phyloP scores from a whole-genome alignment of 805 yeast genomes.

The Yamadazyma paraphyllophila region DNA sequence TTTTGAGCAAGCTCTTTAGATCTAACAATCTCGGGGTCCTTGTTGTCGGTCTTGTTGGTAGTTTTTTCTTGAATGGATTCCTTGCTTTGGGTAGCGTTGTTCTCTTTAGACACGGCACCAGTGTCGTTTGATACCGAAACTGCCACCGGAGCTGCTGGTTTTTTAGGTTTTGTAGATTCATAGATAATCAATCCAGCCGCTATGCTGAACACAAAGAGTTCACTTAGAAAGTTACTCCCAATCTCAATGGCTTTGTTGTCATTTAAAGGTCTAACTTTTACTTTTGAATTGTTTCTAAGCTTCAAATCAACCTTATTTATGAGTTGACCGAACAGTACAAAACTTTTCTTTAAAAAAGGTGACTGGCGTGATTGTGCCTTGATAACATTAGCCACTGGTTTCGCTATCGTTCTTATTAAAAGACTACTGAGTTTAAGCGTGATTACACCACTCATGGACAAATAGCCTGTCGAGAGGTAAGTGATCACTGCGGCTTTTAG shows the following conservation, averaged over 20 bases:
- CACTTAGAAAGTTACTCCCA: slow-evolving; percentile 79
- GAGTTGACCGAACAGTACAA: slow-evolving; percentile 70
- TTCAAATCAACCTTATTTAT: slow-evolving; percentile 64
- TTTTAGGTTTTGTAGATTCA: slow-evolving; percentile 68
- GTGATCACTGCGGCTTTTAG: neutral
- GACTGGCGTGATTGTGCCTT: slow-evolving; percentile 76
- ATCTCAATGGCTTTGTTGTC: slow-evolving; percentile 78
- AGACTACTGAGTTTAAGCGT: slow-evolving; percentile 73
- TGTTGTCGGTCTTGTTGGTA: neutral
- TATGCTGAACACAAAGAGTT: slow-evolving; percentile 71
- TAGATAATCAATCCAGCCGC: slow-evolving; percentile 74
- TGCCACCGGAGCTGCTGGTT: slow-evolving; percentile 53
- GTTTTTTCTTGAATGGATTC: neutral
- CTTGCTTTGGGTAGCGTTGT: slow-evolving; percentile 55
- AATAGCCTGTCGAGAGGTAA: neutral
- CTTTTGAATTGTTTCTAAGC: slow-evolving; percentile 53
- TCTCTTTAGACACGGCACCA: neutral
- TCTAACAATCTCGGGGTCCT: neutral
- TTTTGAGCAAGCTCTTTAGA: neutral
- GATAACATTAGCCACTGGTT: slow-evolving; percentile 70
- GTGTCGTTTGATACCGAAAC: neutral
- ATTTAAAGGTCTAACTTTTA: slow-evolving; percentile 71
- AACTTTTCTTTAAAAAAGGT: slow-evolving; percentile 55
- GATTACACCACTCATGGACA: slow-evolving; percentile 63
- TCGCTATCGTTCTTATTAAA: slow-evolving; percentile 70